Percentiles rank a stretch among this genome's conserved stretches.
Conservation (phyloP, 192 early-diverging fungal species). For the Spizellomyces punctatus region DNA sequence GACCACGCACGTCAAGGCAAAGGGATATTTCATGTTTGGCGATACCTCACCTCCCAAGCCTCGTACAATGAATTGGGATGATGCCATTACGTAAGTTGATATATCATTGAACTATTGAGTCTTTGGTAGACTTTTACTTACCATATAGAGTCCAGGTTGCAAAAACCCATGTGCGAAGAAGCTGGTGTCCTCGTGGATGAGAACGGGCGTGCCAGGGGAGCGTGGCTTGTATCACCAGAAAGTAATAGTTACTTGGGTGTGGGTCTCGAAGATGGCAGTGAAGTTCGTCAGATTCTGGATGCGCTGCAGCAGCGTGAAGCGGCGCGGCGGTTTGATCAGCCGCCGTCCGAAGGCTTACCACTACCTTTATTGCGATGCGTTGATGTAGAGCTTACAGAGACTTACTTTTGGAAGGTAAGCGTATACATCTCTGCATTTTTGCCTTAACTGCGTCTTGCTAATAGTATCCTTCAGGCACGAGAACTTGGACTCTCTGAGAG, state of each 20-base stretch:
- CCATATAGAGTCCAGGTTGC: constrained; percentile 5
- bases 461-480: constrained; percentile 8
- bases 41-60: constrained; percentile 33
- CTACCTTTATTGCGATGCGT: constrained; percentile 31
- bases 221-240: constrained; percentile 32
- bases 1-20: constrained; percentile 37
- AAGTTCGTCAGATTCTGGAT: constrained; percentile 25
- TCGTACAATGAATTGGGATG: constrained; percentile 39
- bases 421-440: neutral
- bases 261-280: constrained; percentile 23
- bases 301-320: constrained; percentile 13
- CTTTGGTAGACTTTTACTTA: neutral
- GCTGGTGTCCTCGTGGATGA: constrained; percentile 37
- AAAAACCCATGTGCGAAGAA: constrained; percentile 39
- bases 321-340: constrained; percentile 7
- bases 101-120: no score
- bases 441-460: no score
- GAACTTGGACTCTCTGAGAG: constrained; percentile 36
- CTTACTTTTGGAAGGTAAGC: constrained; percentile 41
- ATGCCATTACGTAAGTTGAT: constrained; percentile 36
- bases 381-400: constrained; percentile 36
- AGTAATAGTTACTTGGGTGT: constrained; percentile 32
- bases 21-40: constrained; percentile 39
- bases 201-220: constrained; percentile 28
- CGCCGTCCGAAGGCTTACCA: constrained; percentile 14